Evolutionary conservation across 1,284 basidiomycete genomes (phyloP).

Genomic region (Sporisorium reilianum): DNA sequence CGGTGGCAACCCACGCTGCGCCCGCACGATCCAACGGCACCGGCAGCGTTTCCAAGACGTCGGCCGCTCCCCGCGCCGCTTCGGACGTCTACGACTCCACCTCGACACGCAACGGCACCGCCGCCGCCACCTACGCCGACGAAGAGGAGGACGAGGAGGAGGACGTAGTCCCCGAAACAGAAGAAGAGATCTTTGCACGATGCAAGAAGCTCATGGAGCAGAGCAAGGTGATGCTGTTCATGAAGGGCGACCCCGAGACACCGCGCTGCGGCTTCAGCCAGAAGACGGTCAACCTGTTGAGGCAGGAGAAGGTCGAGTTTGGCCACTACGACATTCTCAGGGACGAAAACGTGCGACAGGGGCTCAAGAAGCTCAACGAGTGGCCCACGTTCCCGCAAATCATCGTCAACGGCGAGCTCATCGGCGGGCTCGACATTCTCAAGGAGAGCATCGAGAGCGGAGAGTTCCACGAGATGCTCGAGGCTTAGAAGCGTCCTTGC

Average conservation of each 20-base stretch:
- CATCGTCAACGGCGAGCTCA: constrained; percentile 79
- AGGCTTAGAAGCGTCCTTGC: constrained; percentile 34
- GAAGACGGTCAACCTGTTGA: constrained; percentile 77
- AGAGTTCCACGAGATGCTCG: constrained; percentile 77
- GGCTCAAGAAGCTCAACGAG: constrained; percentile 85
- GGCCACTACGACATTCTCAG: constrained; percentile 82
- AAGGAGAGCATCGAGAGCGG: constrained; percentile 72
- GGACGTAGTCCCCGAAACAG: constrained; percentile 72
- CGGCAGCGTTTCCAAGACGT: constrained; percentile 58
- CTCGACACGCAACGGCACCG: constrained; percentile 25
- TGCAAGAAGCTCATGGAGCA: constrained; percentile 78
- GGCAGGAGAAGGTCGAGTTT: constrained; percentile 77
- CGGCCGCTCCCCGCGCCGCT: constrained; percentile 55
- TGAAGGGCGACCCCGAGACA: constrained; percentile 90
- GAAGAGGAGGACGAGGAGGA: constrained; percentile 51
- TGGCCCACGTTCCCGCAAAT: constrained; percentile 82
- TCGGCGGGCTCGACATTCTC: constrained; percentile 75
- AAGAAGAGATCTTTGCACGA: constrained; percentile 77
- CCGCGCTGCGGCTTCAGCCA: constrained; percentile 81
- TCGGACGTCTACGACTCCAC: constrained; percentile 46
- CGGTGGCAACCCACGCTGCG: constrained; percentile 74
- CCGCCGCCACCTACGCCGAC: constrained; percentile 18
- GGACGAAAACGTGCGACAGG: constrained; percentile 78
- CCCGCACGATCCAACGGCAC: constrained; percentile 67
- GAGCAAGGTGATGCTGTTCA: constrained; percentile 85